Percentiles rank a stretch among this genome's conserved stretches.
Conservation (phyloP, 257 asterid species). For the Nicotiana undulata region DNA sequence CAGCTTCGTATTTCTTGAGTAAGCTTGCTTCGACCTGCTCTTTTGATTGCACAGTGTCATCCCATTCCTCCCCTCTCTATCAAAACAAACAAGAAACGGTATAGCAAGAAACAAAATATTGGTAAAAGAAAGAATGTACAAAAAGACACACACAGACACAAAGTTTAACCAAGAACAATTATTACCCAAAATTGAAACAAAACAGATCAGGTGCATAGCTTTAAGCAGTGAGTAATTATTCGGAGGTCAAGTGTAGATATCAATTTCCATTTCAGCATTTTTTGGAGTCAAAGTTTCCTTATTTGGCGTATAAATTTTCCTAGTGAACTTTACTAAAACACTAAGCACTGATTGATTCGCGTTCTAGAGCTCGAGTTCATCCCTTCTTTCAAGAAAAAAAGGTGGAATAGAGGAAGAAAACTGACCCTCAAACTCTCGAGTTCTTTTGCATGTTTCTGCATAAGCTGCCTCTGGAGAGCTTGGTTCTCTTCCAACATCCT, state of each 20-base stretch:
- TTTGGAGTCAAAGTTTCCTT: not conserved
- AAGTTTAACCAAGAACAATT: not conserved
- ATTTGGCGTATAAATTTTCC: not conserved
- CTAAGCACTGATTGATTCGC: not conserved
- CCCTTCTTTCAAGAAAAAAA: not conserved
- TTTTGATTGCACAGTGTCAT: conserved; percentile 73
- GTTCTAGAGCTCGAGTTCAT: not conserved
- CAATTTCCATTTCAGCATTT: not conserved
- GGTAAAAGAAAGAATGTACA: not conserved
- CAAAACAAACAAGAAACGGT: conserved; percentile 4
- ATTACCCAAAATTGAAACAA: not conserved
- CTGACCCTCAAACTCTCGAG: conserved; percentile 72
- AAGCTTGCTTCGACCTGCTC: conserved; percentile 71
- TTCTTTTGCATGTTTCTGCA: conserved; percentile 85
- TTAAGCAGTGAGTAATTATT: not conserved
- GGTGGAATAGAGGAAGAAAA: conserved; percentile 15
- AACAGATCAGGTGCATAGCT: not conserved
- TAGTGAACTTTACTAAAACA: not conserved
- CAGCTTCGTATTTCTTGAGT: conserved; percentile 75
- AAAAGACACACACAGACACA: not conserved
- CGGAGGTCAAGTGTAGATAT: not conserved
- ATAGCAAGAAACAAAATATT: not conserved
- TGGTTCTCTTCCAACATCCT: conserved; percentile 85
- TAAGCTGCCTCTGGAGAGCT: conserved; percentile 83
- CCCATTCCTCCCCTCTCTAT: conserved; percentile 96